These are phyloP conservation scores for Mrakia gelida DNA, from an alignment of 768 basidiomycete genomes.

Conservation along the genomic window DNA sequence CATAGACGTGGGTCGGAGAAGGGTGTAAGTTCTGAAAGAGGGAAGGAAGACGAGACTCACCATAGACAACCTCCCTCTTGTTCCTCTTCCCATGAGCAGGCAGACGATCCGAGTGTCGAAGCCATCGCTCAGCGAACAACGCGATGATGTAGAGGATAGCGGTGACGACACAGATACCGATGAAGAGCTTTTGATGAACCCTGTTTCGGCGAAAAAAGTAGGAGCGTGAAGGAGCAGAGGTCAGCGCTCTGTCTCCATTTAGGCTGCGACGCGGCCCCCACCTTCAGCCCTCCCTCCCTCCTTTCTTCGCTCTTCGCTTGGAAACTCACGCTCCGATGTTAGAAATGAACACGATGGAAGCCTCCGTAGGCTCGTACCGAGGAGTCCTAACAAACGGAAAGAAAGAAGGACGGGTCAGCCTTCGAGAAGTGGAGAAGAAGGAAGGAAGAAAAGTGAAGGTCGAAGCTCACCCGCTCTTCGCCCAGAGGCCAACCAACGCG, in stretches of 20 bases:
- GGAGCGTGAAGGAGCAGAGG: slow-evolving; percentile 16
- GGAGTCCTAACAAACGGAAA: slow-evolving; percentile 39
- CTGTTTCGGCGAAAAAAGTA: neutral
- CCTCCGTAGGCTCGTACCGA: slow-evolving; percentile 40
- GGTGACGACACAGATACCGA: slow-evolving; percentile 35
- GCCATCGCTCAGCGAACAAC: slow-evolving; percentile 45
- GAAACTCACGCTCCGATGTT: slow-evolving; percentile 42
- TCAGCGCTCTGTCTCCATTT: neutral
- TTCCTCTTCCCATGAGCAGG: slow-evolving; percentile 40
- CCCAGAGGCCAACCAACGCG: slow-evolving; percentile 42
- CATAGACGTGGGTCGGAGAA: neutral
- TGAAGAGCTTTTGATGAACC: slow-evolving; percentile 35
- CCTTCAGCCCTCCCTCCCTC: too few relatives aligned
- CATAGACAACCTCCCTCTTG: slow-evolving; percentile 42
- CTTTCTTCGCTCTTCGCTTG: too few relatives aligned
- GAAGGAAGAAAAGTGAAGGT: neutral
- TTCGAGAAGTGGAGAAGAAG: neutral
- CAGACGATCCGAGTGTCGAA: slow-evolving; percentile 47
- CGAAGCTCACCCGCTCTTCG: neutral
- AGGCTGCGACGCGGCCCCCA: too few relatives aligned
- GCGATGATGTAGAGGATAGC: slow-evolving; percentile 43
- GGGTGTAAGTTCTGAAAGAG: neutral
- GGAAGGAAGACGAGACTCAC: slow-evolving; percentile 31
- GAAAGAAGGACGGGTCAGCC: neutral
- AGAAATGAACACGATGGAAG: slow-evolving; percentile 42